Percentiles rank a stretch among this genome's conserved stretches.
These are phyloP conservation scores for Aurinia saxatilis DNA, from an alignment of 345 rosid genomes.

Conservation along the genomic window DNA sequence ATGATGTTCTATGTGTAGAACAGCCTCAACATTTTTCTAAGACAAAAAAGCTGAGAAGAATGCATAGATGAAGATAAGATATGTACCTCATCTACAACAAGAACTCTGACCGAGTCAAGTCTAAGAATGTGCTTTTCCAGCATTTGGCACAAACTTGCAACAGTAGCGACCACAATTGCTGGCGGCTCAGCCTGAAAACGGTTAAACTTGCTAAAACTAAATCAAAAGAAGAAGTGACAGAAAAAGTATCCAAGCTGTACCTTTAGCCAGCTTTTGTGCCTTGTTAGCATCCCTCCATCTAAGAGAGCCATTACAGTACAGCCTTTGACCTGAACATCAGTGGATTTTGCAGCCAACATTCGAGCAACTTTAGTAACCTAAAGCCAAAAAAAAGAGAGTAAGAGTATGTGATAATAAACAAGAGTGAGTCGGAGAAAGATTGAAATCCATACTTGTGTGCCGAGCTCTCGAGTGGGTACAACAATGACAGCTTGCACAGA, in stretches of 20 bases:
- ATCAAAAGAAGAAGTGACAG: no score
- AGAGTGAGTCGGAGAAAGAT: neutral
- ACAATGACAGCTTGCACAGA: constrained; percentile 81
- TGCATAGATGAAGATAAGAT: neutral
- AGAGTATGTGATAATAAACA: no score
- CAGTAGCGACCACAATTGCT: constrained; percentile 72
- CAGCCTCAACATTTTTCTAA: neutral
- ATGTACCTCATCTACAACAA: constrained; percentile 88
- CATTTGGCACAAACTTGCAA: constrained; percentile 78
- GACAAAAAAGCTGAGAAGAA: no score
- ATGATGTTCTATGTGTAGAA: neutral
- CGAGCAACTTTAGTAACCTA: constrained; percentile 82
- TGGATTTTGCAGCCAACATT: constrained; percentile 61
- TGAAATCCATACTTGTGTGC: constrained; percentile 60
- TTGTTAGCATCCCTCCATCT: constrained; percentile 76
- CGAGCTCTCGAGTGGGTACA: constrained; percentile 92
- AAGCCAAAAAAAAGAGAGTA: constrained; percentile 5
- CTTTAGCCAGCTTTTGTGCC: constrained; percentile 95
- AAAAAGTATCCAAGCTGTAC: no score
- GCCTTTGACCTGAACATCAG: constrained; percentile 38
- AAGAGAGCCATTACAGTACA: constrained; percentile 82
- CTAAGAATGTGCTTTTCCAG: constrained; percentile 66
- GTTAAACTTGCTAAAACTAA: no score
- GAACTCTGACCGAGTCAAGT: constrained; percentile 59
- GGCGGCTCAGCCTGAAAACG: constrained; percentile 94